Percentiles rank a stretch among this genome's conserved stretches.
phyloP scores from a whole-genome alignment of 805 yeast species.

The Candida boleticola region DNA sequence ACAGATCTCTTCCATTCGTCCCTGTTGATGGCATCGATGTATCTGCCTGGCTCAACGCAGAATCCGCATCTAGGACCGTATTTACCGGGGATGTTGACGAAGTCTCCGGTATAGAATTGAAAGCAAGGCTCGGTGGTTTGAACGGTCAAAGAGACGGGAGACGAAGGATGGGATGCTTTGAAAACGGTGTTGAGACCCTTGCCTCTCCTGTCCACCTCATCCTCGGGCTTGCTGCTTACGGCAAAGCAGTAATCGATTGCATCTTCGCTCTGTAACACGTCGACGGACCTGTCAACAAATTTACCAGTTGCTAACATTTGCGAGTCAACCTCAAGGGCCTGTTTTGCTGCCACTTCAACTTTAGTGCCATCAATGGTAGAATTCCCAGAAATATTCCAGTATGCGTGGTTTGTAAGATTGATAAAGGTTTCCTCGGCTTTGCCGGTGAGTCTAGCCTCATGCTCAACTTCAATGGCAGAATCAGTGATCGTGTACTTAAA shows the following conservation, averaged over 20 bases:
- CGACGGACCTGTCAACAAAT: conserved; percentile 4
- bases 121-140: conserved; percentile 63
- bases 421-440: conserved; percentile 41
- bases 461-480: conserved; percentile 47
- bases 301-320: conserved; percentile 48
- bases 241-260: conserved; percentile 48
- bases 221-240: conserved; percentile 26
- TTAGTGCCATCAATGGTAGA: conserved; percentile 29
- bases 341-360: conserved; percentile 35
- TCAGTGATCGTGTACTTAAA: conserved; percentile 44
- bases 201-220: conserved; percentile 47
- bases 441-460: conserved; percentile 34
- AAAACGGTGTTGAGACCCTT: conserved; percentile 33
- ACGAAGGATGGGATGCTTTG: conserved; percentile 44
- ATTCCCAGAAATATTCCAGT: conserved; percentile 47
- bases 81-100: conserved; percentile 34
- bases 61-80: conserved; percentile 49
- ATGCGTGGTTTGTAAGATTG: conserved; percentile 62
- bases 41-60: conserved; percentile 63
- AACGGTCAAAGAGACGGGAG: conserved; percentile 41
- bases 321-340: conserved; percentile 42
- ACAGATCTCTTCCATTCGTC: conserved; percentile 51
- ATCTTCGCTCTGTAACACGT: conserved; percentile 17
- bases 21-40: conserved; percentile 50
- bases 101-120: conserved; percentile 65